Conservation (phyloP, 176 grass and related monocot genomes). For the Canna indica region DNA sequence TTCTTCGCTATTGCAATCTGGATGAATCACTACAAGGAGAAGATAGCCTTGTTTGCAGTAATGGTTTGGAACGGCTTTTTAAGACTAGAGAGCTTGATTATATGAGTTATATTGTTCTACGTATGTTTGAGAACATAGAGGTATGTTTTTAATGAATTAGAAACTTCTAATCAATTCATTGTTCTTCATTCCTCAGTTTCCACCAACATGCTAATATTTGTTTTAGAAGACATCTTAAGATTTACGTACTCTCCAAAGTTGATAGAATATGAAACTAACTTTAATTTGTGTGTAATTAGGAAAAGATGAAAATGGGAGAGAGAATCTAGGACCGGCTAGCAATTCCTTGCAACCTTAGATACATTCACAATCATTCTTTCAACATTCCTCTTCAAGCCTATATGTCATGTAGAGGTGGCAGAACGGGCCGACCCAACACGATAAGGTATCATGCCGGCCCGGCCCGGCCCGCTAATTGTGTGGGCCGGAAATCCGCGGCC, state of each 20-base stretch:
- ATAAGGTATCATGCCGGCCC: too few relatives aligned
- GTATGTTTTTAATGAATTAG: constrained; percentile 28
- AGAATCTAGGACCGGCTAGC: too few relatives aligned
- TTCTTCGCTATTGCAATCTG: constrained; percentile 83
- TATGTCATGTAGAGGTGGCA: too few relatives aligned
- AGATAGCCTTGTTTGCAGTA: constrained; percentile 71
- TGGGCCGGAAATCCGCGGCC: too few relatives aligned
- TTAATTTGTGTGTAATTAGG: too few relatives aligned
- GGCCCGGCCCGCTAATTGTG: too few relatives aligned
- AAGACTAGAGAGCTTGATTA: constrained; percentile 87
- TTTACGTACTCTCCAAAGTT: neutral
- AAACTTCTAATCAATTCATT: neutral
- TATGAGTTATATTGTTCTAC: constrained; percentile 91
- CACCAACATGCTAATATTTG: neutral
- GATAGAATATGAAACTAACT: too few relatives aligned
- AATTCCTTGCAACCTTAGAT: too few relatives aligned
- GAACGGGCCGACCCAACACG: too few relatives aligned
- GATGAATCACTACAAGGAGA: constrained; percentile 74
- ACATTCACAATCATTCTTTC: too few relatives aligned
- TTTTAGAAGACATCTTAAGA: neutral
- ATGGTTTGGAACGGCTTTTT: constrained; percentile 47
- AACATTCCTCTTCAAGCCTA: too few relatives aligned
- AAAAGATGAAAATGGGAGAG: neutral
- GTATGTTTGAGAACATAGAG: constrained; percentile 96
- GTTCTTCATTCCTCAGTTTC: neutral